Evolutionary conservation across 768 basidiomycete species (phyloP), one percentile per base, ranked within the genome.

Genomic region (Kwoniella europaea): DNA sequence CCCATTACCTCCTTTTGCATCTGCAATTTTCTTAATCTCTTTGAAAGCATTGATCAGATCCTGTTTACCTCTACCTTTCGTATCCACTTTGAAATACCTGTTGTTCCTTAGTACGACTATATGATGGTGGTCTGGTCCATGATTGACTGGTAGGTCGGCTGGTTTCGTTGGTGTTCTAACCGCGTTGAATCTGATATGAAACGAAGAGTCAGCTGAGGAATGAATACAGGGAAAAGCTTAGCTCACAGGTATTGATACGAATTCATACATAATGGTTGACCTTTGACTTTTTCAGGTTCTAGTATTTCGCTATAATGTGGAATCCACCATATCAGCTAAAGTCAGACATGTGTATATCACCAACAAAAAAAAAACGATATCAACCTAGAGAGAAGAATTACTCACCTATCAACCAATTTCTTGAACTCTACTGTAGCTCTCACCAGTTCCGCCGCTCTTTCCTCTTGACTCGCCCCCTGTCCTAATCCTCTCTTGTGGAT

Each of bases 191-290:
- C 90, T 87, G 10, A 7, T 58, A 27, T 3, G 20, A 4, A 54
- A n/a, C 54, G 10, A 27, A 9, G 16, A 74, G 44, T n/a, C 41
- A 7, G 22, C 24, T 58, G 18, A 27, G 15, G 27, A 5, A 44
- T 16, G 13, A 22, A 29, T 29, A 29, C 29, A 29, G 29, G 46
- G 52, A 10, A 43, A 18, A 18, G 20, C 27, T 10, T 10, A 58
- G 42, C 90, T 84, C 76, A 91, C 87, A 98, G 87, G 91, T 94
- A 96, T 82, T 94, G 90, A 88, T 96, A 97, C n/a, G 93, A 93
- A 0, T 86, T 86, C 93, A 96, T 97, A 84, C 91, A 91, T 9
- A 98, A 86, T 2, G 97, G 94, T 16, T 86, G 56, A 62, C 81
- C 24, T 88, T 90, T 67, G 24, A 91, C 88, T 83, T 89, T 94